Base-by-base conservation (phyloP, 345 rosid genomes). In the Garcia nutans region DNA sequence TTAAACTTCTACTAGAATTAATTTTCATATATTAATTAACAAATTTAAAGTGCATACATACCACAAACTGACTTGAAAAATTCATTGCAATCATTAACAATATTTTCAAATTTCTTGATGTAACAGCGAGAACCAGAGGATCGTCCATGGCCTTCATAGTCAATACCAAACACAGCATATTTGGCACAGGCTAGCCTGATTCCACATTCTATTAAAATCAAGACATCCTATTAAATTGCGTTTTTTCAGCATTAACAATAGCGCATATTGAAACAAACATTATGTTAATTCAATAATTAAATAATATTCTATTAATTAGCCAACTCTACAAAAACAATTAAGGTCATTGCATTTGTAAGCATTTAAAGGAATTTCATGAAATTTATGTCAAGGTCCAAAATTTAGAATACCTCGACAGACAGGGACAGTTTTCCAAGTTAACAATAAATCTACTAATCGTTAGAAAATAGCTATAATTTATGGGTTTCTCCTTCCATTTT, bases 81-180 rank as follows among this genome's bases (percentile, higher is more conserved):
- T 56, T 83, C 86, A n/a, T 82, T 66, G 85, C 99, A 95, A 62
- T 95, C 99, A 5, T 90, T 88, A 0, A 95, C 81, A 0, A 90
- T 78, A 74, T 91, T 82, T 13, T 85, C 84, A 28, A 95, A 95
- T 81, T 90, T 95, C 87, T 90, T 95, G 80, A 95, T 95, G 81
- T 95, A 95, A 56, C 99, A 95, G 47, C 99, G 97, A 41, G 92
- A 87, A 1, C 99, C 99, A 67, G 74, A 79, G 55, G 99, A 95
- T 52, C 86, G 89, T 20, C 99, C 99, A 54, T 95, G 99, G 1
- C 99, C 97, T 78, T 91, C 96, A 26, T 95, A 91, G 77, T 95
- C 97, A 61, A 95, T 84, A 62, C 99, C 99, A 65, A 92, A 93
- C 76, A 90, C 99, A 0, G 93, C 98, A 61, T 88, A 92, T 26